Evolutionary conservation across 768 basidiomycete species (phyloP).

Genomic region (Suillus tomentosus): DNA sequence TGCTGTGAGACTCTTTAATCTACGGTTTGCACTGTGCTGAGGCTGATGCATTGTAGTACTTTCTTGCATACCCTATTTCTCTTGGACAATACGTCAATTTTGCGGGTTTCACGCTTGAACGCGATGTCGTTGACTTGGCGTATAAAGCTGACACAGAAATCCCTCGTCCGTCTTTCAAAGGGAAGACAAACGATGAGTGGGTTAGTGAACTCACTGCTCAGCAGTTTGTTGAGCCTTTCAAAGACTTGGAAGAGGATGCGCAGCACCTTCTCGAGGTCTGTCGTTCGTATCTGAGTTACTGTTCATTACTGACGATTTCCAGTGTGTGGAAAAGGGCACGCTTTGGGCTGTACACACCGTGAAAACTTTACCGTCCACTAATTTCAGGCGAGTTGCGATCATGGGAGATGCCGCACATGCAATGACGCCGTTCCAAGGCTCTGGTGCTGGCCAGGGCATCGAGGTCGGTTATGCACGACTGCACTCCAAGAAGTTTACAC

Average conservation of each 20-base stretch:
- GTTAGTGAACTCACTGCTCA: constrained; percentile 45
- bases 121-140: constrained; percentile 54
- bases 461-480: constrained; percentile 34
- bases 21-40: not conserved
- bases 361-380: constrained; percentile 50
- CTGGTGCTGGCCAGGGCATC: constrained; percentile 45
- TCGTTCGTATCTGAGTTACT: constrained; percentile 10
- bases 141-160: constrained; percentile 26
- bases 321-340: constrained; percentile 56
- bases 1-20: constrained; percentile 35
- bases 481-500: not conserved
- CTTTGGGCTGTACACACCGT: constrained; percentile 68
- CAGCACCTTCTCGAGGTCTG: constrained; percentile 56
- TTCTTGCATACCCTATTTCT: constrained; percentile 64
- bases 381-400: constrained; percentile 51
- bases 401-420: constrained; percentile 46
- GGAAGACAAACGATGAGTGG: constrained; percentile 46
- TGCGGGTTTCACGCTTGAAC: constrained; percentile 53
- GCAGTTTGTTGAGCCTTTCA: constrained; percentile 48
- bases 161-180: constrained; percentile 20
- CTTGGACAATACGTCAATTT: constrained; percentile 62
- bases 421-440: constrained; percentile 45
- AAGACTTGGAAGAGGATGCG: constrained; percentile 61
- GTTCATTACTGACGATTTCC: constrained; percentile 8
- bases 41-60: constrained; percentile 41